phyloP scores from a whole-genome alignment of 2,329 filamentous ascomycete species.

The Trichoderma pleuroti region DNA sequence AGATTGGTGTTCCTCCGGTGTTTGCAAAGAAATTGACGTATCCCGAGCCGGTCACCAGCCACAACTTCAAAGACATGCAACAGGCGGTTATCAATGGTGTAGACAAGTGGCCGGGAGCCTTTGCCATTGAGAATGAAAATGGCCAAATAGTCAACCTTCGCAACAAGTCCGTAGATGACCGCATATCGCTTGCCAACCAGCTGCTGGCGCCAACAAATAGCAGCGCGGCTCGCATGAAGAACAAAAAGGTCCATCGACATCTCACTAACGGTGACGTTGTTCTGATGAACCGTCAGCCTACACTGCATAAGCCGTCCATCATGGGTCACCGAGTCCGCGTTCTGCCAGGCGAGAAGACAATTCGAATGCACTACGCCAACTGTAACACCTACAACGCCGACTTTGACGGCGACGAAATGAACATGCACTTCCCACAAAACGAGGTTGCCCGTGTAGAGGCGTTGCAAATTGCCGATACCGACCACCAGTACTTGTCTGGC shows the following conservation, averaged over 20 bases:
- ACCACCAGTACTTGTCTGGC: conserved; percentile 93
- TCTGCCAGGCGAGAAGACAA: conserved; percentile 89
- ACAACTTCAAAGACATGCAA: conserved; percentile 94
- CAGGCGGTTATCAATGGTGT: conserved; percentile 94
- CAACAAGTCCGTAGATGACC: conserved; percentile 83
- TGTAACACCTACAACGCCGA: conserved; percentile 99
- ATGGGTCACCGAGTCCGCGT: conserved; percentile 96
- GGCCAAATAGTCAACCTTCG: conserved; percentile 86
- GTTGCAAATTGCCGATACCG: conserved; percentile 88
- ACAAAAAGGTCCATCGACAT: conserved; percentile 96
- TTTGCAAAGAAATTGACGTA: conserved; percentile 96
- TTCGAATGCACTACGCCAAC: conserved; percentile 99
- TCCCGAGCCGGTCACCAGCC: conserved; percentile 93
- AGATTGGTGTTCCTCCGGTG: conserved; percentile 97
- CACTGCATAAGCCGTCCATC: conserved; percentile 96
- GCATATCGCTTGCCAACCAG: conserved; percentile 86
- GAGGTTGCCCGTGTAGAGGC: conserved; percentile 92
- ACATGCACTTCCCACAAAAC: conserved; percentile 99
- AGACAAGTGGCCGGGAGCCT: conserved; percentile 89
- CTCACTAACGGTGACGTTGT: conserved; percentile 96
- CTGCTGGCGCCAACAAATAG: conserved; percentile 79
- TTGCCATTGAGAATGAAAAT: conserved; percentile 92
- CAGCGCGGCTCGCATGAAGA: conserved; percentile 69
- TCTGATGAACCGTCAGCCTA: conserved; percentile 97
- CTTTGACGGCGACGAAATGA: conserved; percentile 99